Conservation (phyloP, 345 rosid species). For the Brassica cretica region DNA sequence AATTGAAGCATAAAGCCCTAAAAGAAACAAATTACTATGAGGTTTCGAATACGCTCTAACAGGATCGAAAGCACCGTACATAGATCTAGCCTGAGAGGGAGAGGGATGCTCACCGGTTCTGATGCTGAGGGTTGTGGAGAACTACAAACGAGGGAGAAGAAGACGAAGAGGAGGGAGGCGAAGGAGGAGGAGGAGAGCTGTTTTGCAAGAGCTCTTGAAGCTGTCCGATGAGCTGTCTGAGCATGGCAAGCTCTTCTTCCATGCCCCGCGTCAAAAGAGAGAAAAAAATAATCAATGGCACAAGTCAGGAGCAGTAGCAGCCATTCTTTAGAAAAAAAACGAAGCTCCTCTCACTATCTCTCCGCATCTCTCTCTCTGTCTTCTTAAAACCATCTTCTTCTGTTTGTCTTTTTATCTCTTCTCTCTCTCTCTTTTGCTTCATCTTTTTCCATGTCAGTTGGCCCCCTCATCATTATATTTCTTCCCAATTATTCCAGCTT, state of each 20-base stretch:
- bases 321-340: background rate
- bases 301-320: no score
- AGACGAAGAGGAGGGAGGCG: slow-evolving; percentile 24
- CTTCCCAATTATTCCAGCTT: slow-evolving; percentile 24
- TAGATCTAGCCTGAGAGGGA: slow-evolving; percentile 15
- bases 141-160: slow-evolving; percentile 32
- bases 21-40: background rate
- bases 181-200: slow-evolving; percentile 56
- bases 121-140: slow-evolving; percentile 42
- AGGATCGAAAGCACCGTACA: slow-evolving; percentile 16
- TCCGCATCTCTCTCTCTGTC: slow-evolving; percentile 2
- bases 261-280: slow-evolving; percentile 47
- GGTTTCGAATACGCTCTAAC: background rate
- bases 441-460: slow-evolving; percentile 52
- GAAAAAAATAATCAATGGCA: slow-evolving; percentile 14
- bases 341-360: slow-evolving; percentile 25
- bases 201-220: slow-evolving; percentile 76
- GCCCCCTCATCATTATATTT: slow-evolving; percentile 43
- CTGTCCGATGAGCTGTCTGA: slow-evolving; percentile 93
- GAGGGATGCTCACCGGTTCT: slow-evolving; percentile 39
- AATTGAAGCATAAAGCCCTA: slow-evolving; percentile 14
- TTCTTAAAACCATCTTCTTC: background rate
- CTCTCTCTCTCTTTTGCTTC: slow-evolving; percentile 40
- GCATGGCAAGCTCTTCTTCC: slow-evolving; percentile 98
- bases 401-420: slow-evolving; percentile 19